Conservation (phyloP, 768 basidiomycete species). For the Panellus pusillus region DNA sequence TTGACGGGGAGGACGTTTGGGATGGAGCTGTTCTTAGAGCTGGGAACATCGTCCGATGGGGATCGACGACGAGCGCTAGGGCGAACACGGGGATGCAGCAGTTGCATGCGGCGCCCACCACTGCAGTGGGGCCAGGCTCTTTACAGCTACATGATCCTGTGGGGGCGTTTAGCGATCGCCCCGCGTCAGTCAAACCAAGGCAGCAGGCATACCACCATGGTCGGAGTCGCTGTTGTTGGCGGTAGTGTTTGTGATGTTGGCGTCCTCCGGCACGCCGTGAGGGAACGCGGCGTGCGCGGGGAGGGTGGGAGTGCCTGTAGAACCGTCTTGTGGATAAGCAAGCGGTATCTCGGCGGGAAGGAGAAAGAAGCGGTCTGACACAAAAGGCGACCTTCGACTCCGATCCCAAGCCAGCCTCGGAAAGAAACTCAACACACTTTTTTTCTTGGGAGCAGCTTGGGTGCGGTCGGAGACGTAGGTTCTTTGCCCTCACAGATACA, state of each 20-base stretch:
- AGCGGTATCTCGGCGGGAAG: constrained; percentile 7
- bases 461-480: constrained; percentile 54
- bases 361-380: constrained; percentile 3
- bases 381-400: not conserved
- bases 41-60: not conserved
- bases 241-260: constrained; percentile 55
- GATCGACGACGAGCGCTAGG: constrained; percentile 19
- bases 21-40: not conserved
- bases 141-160: constrained; percentile 53
- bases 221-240: constrained; percentile 61
- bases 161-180: constrained; percentile 43
- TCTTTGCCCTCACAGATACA: constrained; percentile 81
- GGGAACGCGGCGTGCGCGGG: constrained; percentile 78
- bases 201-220: constrained; percentile 61
- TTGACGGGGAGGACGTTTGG: constrained; percentile 1
- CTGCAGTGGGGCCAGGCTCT: constrained; percentile 7
- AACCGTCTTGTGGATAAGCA: constrained; percentile 49
- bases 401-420: not conserved
- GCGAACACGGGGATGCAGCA: constrained; percentile 57
- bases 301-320: constrained; percentile 56
- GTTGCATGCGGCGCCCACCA: constrained; percentile 49
- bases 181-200: constrained; percentile 37
- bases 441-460: constrained; percentile 47
- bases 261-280: constrained; percentile 67
- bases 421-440: constrained; percentile 52